Evolutionary conservation across 2,329 filamentous ascomycete genomes (phyloP).

Genomic region (Xylariaceae sp.): DNA sequence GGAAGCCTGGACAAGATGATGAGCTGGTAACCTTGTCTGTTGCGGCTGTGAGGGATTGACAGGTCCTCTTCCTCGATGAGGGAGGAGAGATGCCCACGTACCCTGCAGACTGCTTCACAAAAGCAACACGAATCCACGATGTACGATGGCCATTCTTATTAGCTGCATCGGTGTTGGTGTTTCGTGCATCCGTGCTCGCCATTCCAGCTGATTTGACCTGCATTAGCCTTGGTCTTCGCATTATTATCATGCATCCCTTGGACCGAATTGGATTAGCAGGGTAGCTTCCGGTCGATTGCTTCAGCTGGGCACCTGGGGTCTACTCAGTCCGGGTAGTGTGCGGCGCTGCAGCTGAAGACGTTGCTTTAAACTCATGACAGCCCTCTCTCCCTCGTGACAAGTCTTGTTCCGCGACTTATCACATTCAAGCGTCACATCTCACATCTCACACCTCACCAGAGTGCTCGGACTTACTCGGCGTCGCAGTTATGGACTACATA

Average conservation of each 20-base stretch:
- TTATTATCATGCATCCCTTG: conserved; percentile 5
- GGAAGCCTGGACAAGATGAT: background rate
- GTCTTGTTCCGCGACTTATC: conserved; percentile 5
- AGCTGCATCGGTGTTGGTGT: conserved; percentile 5
- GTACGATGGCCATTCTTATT: background rate
- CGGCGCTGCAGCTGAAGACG: conserved; percentile 9
- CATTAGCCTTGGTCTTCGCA: background rate
- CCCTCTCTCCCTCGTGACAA: conserved; percentile 5
- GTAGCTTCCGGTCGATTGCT: conserved; percentile 19
- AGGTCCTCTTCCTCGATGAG: too few species aligned
- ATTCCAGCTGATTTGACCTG: conserved; percentile 1
- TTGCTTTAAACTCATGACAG: conserved; percentile 12
- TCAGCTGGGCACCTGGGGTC: too few species aligned
- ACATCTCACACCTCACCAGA: too few species aligned
- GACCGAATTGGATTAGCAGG: too few species aligned
- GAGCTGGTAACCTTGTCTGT: background rate
- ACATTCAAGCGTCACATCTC: background rate
- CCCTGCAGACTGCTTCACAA: too few species aligned
- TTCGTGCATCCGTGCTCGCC: background rate
- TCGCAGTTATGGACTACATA: conserved; percentile 16
- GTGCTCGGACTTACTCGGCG: background rate
- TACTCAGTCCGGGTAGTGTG: too few species aligned
- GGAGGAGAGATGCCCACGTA: too few species aligned
- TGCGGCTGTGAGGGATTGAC: too few species aligned
- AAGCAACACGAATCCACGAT: conserved; percentile 10